Evolutionary conservation across 768 basidiomycete genomes (phyloP), one percentile per base, ranked within the genome.

Genomic region (Psilocybe cubensis): DNA sequence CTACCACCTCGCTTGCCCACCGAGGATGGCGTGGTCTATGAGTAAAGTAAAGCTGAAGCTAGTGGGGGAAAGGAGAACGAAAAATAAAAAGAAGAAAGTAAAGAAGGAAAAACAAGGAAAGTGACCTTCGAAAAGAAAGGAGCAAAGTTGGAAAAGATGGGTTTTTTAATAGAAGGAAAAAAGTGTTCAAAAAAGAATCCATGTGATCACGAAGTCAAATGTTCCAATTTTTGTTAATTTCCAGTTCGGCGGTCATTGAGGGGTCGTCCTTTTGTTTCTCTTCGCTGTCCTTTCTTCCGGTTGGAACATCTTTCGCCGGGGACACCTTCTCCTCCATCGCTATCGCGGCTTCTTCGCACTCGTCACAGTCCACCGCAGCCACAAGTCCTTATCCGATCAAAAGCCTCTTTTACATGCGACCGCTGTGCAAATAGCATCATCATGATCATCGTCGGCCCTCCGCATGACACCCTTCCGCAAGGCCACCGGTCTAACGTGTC

Each of bases 321-420:
- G n/a, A n/a, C n/a, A 18, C 57, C 53, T 23, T 44, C 3, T 8
- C 33, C 17, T 43, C 53, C 43, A 50, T 47, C 43, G 29, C 29
- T 23, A 23, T 18, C 20, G n/a, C 35, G 18, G 35, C 35, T 25
- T 38, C 25, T 46, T 14, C 10, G 6, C 25, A 27, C 20, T 3
- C 14, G 7, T 7, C 44, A 3, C 25, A n/a, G 46, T 31, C 46
- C 46, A 46, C 45, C 46, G 54, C 52, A 52, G 54, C 59, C 59
- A 49, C 54, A 28, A 52, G 50, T 54, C 18, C 59, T 23, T 52
- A 29, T 23, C 58, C 53, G 24, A 46, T 54, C 58, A 59, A 51
- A 25, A 42, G 46, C 54, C 29, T 28, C 24, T 11, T 31, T 25
- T n/a, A 33, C n/a, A n/a, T n/a, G n/a, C 35, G 23, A 21, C n/a